Percentiles rank a stretch among this genome's conserved stretches.
phyloP scores from a whole-genome alignment of 768 basidiomycete genomes.

The Sarcomyxa edulis region DNA sequence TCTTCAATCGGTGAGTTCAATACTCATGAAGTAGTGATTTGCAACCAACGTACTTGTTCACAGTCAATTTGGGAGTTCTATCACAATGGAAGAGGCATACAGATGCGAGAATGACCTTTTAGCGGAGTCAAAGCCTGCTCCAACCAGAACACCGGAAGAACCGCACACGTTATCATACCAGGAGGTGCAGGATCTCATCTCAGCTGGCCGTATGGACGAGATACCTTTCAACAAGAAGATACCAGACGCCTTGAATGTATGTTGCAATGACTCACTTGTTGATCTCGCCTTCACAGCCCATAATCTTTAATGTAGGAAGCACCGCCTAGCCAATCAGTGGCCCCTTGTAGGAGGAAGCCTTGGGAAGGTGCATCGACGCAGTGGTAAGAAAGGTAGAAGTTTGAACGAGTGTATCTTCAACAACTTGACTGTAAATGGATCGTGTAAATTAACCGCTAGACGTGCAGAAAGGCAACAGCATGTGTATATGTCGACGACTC shows the following conservation, averaged over 20 bases:
- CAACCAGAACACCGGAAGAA: slow-evolving; percentile 13
- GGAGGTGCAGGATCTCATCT: slow-evolving; percentile 66
- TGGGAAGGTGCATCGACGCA: slow-evolving; percentile 43
- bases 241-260: slow-evolving; percentile 60
- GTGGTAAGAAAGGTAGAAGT: too few species aligned
- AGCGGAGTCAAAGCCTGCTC: slow-evolving; percentile 1
- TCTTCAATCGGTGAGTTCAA: slow-evolving; percentile 55
- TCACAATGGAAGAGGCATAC: slow-evolving; percentile 37
- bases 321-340: slow-evolving; percentile 50
- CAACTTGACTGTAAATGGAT: too few species aligned
- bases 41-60: slow-evolving; percentile 2
- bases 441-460: too few species aligned
- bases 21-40: not conserved
- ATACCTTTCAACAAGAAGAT: slow-evolving; percentile 79
- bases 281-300: too few species aligned
- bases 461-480: too few species aligned
- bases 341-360: slow-evolving; percentile 53
- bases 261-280: slow-evolving; percentile 15
- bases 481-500: too few species aligned
- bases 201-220: slow-evolving; percentile 62
- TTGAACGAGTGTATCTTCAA: too few species aligned
- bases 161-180: slow-evolving; percentile 54
- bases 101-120: slow-evolving; percentile 21
- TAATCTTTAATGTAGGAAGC: slow-evolving; percentile 33
- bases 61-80: slow-evolving; percentile 34